A percentile compares a stretch with the other conserved stretches of the same genome.
These are phyloP conservation scores for Pyricularia pennisetigena DNA, from an alignment of 2,329 filamentous ascomycete genomes.

Conservation along the genomic window DNA sequence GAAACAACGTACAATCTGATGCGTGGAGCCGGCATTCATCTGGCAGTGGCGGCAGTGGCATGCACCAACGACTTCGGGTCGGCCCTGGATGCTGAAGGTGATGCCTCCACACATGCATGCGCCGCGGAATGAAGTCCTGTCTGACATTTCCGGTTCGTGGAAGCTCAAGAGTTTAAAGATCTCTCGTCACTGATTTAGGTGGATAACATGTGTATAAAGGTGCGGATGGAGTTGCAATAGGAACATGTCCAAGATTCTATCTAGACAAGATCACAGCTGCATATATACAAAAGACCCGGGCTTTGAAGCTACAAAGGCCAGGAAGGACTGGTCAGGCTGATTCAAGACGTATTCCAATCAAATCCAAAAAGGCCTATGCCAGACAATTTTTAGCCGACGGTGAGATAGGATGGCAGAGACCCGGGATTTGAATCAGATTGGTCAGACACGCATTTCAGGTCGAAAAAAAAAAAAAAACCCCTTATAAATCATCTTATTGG, in stretches of 20 bases:
- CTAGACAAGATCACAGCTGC: too few relatives aligned
- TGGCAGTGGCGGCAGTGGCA: constrained; percentile 14
- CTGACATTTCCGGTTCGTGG: neutral
- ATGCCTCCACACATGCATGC: constrained; percentile 13
- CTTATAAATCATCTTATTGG: neutral
- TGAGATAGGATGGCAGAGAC: too few relatives aligned
- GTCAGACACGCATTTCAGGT: too few relatives aligned
- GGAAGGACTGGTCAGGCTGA: too few relatives aligned
- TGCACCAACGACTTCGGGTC: constrained; percentile 10
- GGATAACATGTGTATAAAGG: neutral
- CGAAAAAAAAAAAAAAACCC: too few relatives aligned
- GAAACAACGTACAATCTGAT: constrained; percentile 10
- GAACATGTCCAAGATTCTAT: too few relatives aligned
- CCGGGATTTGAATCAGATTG: too few relatives aligned
- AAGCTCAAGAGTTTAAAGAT: neutral
- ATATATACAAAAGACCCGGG: too few relatives aligned
- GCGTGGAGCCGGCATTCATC: constrained; percentile 9
- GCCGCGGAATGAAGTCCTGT: constrained; percentile 5
- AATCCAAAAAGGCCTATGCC: too few relatives aligned
- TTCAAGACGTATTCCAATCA: too few relatives aligned
- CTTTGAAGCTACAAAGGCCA: too few relatives aligned
- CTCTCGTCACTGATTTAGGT: neutral
- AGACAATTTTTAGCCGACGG: too few relatives aligned
- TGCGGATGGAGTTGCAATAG: neutral
- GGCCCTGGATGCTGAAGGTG: constrained; percentile 10